phyloP scores from a whole-genome alignment of 164 flowering plant species.

The Vitis rupestris region DNA sequence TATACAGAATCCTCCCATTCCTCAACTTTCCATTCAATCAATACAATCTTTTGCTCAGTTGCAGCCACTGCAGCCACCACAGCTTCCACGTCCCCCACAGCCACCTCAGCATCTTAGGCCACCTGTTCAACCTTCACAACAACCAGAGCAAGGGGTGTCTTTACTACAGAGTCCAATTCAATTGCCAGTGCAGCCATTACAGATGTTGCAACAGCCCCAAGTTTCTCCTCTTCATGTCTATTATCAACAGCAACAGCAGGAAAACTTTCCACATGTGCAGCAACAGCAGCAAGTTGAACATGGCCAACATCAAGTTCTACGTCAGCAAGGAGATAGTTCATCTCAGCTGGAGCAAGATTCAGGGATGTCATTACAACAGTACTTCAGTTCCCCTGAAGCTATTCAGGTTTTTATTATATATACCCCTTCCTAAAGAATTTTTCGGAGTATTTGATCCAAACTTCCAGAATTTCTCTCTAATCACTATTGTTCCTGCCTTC shows the following conservation, averaged over 20 bases:
- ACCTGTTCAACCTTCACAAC: constrained; percentile 52
- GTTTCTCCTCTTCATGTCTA: constrained; percentile 51
- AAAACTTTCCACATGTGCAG: constrained; percentile 34
- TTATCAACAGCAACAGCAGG: constrained; percentile 63
- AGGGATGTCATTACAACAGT: constrained; percentile 68
- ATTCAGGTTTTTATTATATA: constrained; percentile 59
- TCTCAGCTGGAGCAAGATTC: constrained; percentile 64
- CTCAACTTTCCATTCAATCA: constrained; percentile 45
- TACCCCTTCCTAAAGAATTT: background rate
- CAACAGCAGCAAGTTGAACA: constrained; percentile 50
- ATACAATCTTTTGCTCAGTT: constrained; percentile 58
- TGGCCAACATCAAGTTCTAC: constrained; percentile 34
- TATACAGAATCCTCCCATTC: constrained; percentile 39
- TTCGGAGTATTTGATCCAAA: background rate
- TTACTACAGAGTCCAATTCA: constrained; percentile 55
- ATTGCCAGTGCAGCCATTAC: constrained; percentile 55
- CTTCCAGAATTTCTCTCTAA: constrained; percentile 3
- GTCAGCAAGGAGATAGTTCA: constrained; percentile 43
- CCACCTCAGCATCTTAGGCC: constrained; percentile 82
- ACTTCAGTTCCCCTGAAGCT: constrained; percentile 85
- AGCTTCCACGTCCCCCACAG: constrained; percentile 66
- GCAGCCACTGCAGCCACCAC: constrained; percentile 91
- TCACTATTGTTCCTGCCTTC: constrained; percentile 3
- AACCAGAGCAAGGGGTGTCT: constrained; percentile 57
- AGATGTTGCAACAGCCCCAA: constrained; percentile 67